Percentiles rank a stretch among this genome's conserved stretches.
These are phyloP conservation scores for Plicaturopsis crispa DNA, from an alignment of 768 basidiomycete genomes.

Conservation along the genomic window DNA sequence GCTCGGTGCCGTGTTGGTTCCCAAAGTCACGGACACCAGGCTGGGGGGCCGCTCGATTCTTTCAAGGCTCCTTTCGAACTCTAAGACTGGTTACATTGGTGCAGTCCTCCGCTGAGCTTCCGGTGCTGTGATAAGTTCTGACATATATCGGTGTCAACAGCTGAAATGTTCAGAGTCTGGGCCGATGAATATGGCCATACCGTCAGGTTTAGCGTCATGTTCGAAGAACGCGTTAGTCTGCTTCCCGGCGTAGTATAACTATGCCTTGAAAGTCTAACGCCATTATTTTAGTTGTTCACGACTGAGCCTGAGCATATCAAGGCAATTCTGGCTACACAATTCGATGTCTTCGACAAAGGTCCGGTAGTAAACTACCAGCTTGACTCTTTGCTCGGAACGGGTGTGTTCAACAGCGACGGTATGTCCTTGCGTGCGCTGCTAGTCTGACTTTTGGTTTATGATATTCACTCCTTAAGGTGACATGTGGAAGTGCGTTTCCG, in stretches of 20 bases:
- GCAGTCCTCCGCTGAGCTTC: no score
- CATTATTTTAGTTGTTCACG: no score
- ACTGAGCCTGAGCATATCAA: constrained; percentile 32
- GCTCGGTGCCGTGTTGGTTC: constrained; percentile 38
- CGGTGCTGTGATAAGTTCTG: no score
- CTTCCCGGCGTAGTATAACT: no score
- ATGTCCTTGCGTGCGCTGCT: not conserved
- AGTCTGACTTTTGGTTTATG: not conserved
- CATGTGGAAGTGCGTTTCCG: constrained; percentile 45
- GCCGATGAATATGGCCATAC: no score
- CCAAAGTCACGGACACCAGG: constrained; percentile 26
- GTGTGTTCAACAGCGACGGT: constrained; percentile 57
- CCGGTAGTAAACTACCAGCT: no score
- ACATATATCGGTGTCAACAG: no score
- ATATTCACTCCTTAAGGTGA: constrained; percentile 28
- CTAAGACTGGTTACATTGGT: constrained; percentile 45
- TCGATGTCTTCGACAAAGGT: constrained; percentile 56
- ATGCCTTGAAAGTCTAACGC: no score
- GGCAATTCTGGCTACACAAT: constrained; percentile 47
- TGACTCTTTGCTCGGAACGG: constrained; percentile 45
- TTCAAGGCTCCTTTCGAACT: constrained; percentile 25
- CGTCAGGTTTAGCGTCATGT: no score
- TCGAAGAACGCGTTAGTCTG: no score
- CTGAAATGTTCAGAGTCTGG: no score
- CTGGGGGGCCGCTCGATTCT: constrained; percentile 41